Base-by-base conservation (phyloP, 306 rosid species). In the Trichosanthes cucumerina region DNA sequence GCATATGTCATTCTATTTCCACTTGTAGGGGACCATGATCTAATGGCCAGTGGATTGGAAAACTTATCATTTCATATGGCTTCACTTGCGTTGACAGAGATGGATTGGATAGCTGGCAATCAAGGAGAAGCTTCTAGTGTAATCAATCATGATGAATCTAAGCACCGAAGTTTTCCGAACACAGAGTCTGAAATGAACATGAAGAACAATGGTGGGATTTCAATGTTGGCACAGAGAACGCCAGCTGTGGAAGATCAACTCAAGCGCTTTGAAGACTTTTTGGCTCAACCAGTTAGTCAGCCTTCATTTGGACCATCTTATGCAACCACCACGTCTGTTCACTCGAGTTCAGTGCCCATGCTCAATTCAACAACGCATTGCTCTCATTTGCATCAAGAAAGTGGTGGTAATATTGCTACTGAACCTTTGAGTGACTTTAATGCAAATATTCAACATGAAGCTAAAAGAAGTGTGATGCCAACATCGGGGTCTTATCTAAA, bases 51-150 rank as follows among this genome's bases (percentile, higher is more conserved):
- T 87, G 89, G 88, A 68, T 89, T 88, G 92, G 93, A 87, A 81
- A 88, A 85, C 87, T 86, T 95, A 85, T 89, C 88, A 78, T 90
- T 96, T 95, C 90, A 92, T 84, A 84, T 90, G 92, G 80, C 83
- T 92, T 95, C 95, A 87, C 97, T 92, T 92, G 94, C 91, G 80
- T 92, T 95, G 87, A 87, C 97, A 92, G 98, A 92, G 89, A 95
- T 91, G 90, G 97, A 95, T 12, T 92, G 95, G 90, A 78, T 83
- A 23, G 81, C 86, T 18, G 81, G 87, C 83, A 83, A 76, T 81
- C 97, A 85, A 66, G 85, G 75, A 7, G 96, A 89, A 50, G 83
- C 86, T 79, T 88, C 90, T 19, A 76, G 79, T 79, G 88, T 85
- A 59, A 77, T 85, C 77, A 89, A 79, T 64, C 83, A 82, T 44